These are phyloP conservation scores for Candida sojae DNA, from an alignment of 1,139 yeast genomes.

Conservation along the genomic window DNA sequence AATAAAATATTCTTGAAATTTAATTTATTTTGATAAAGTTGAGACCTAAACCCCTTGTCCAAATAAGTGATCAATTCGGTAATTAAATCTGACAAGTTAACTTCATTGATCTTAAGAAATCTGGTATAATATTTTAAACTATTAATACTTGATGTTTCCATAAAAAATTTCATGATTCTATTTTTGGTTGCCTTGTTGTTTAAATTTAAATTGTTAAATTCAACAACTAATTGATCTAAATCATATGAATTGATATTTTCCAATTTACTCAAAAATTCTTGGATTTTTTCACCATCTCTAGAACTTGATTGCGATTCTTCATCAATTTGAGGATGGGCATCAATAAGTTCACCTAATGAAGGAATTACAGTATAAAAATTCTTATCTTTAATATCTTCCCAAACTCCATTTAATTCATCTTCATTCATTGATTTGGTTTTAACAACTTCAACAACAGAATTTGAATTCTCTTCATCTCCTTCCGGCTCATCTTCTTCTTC, in stretches of 20 bases:
- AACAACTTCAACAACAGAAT: conserved; percentile 24
- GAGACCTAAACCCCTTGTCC: conserved; percentile 63
- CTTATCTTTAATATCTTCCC: conserved; percentile 69
- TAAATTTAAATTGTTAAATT: conserved; percentile 53
- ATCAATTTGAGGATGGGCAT: conserved; percentile 20
- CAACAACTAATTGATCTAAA: conserved; percentile 56
- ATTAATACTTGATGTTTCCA: conserved; percentile 46
- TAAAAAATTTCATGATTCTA: conserved; percentile 58
- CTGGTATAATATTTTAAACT: conserved; percentile 58
- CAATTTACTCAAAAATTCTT: conserved; percentile 43
- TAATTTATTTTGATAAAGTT: conserved; percentile 51
- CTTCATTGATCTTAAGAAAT: conserved; percentile 63
- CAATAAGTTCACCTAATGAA: conserved; percentile 26
- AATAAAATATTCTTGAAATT: conserved; percentile 62
- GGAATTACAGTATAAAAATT: conserved; percentile 56
- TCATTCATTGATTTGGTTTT: conserved; percentile 25
- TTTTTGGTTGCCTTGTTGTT: conserved; percentile 76
- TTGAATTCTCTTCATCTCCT: conserved; percentile 20
- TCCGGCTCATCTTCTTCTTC: conserved; percentile 11
- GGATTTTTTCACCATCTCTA: conserved; percentile 47
- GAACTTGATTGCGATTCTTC: conserved; percentile 6
- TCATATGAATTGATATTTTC: conserved; percentile 49
- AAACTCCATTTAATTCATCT: conserved; percentile 37
- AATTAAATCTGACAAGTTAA: conserved; percentile 51
- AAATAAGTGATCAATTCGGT: conserved; percentile 56